Percentiles rank a stretch among this genome's conserved stretches.
phyloP scores from a whole-genome alignment of 768 basidiomycete genomes.

The Suillus tomentosus region DNA sequence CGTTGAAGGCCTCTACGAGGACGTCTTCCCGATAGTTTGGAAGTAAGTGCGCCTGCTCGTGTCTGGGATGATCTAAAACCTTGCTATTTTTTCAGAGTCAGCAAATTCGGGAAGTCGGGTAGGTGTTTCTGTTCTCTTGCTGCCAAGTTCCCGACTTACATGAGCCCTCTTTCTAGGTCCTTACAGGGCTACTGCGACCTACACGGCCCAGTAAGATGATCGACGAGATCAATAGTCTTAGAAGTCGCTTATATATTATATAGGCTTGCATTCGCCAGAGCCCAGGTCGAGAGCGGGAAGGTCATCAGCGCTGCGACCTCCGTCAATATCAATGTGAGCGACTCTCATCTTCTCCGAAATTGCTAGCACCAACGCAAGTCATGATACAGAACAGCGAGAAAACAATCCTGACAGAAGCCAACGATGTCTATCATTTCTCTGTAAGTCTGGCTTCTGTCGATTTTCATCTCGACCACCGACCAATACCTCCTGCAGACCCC shows the following conservation, averaged over 20 bases:
- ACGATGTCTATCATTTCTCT: not conserved
- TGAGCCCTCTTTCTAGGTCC: not conserved
- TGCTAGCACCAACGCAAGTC: not conserved
- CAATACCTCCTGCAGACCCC: not conserved
- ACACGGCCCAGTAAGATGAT: not conserved
- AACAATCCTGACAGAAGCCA: not conserved
- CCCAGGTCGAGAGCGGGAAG: not conserved
- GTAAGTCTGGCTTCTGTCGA: not conserved
- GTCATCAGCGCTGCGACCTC: not conserved
- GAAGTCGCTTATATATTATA: not conserved
- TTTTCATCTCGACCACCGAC: not conserved
- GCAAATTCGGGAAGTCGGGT: not conserved
- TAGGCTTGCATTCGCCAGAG: not conserved
- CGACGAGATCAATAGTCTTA: no score
- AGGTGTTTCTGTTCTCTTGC: not conserved
- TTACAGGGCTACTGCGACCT: not conserved
- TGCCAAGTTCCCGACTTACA: not conserved
- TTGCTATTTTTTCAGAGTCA: not conserved
- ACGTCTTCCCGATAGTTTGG: not conserved
- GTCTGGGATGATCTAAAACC: not conserved
- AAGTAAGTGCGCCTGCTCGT: not conserved
- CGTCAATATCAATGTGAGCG: not conserved
- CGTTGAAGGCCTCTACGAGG: not conserved
- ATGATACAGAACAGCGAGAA: not conserved
- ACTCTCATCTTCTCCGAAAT: no score